Base-by-base conservation (phyloP, 176 grass and related monocot genomes). In the Avena eriantha region DNA sequence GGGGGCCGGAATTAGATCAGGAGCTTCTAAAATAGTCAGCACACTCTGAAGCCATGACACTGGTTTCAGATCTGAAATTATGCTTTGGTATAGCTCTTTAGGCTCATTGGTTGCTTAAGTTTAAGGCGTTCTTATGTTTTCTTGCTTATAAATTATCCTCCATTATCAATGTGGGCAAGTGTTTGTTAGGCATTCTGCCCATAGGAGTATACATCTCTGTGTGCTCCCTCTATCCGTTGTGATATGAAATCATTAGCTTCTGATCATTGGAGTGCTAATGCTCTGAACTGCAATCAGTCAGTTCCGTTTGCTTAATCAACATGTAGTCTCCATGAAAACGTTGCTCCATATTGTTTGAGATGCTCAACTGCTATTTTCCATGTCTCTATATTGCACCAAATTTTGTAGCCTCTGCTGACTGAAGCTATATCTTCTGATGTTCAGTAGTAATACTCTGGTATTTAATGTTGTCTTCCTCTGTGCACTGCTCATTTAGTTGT, bases 71-170 rank as follows among this genome's bases (percentile, higher is more conserved):
- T 21, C 60, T 51, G 43, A n/a, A 36, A 50, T 83, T 73, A 10
- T 73, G 81, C 45, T 75, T 26, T 60, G 11, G 17, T 69, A 64
- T 73, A 12, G 49, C 41, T 48, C 10, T 61, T 49, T 83, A 83
- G n/a, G 18, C 68, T 14, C 39, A 5, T 1, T 45, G 10, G 18
- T 9, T 11, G 57, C 21, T 23, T 17, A 35, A 2, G 31, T 9
- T 8, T 17, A 8, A 18, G 64, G 29, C 18, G 4, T 11, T 76
- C 53, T 24, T 14, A 4, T 10, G 33, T 53, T 67, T 53, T 26
- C 39, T 59, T 83, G 69, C 55, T 83, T 9, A 72, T 83, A 14
- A 15, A 58, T 46, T 29, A 1, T 11, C 11, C 34, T 57, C 14
- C 60, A 41, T 49, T 48, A 8, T 21, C 3, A 47, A 65, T 80